Evolutionary conservation across 441 rosid species (phyloP).

Genomic region (Breynia disticha): DNA sequence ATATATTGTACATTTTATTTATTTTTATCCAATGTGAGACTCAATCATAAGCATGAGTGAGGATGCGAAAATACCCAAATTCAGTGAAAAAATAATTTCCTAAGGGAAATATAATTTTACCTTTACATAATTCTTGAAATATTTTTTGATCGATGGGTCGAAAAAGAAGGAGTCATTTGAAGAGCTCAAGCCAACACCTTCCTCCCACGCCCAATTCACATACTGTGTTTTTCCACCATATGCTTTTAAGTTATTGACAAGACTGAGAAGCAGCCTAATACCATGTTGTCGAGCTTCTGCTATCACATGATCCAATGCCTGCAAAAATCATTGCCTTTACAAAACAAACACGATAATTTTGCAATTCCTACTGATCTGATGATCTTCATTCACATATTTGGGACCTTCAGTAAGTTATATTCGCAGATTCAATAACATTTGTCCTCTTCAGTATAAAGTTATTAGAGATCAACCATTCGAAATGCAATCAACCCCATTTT

Average conservation of each 20-base stretch:
- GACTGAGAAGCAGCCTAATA: conserved; percentile 68
- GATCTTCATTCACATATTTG: too few relatives aligned
- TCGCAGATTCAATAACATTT: background rate
- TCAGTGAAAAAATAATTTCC: too few relatives aligned
- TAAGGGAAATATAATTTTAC: conserved; percentile 19
- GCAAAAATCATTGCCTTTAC: conserved; percentile 18
- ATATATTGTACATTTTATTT: too few relatives aligned
- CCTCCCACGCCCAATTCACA: conserved; percentile 94
- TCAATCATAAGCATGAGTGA: too few relatives aligned
- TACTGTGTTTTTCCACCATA: conserved; percentile 94
- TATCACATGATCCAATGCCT: conserved; percentile 90
- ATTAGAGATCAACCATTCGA: background rate
- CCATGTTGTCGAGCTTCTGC: conserved; percentile 68
- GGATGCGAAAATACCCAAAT: too few relatives aligned
- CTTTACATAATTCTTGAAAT: conserved; percentile 70
- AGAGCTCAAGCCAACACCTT: conserved; percentile 82
- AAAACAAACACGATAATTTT: background rate
- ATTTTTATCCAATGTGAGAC: too few relatives aligned
- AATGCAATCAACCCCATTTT: background rate
- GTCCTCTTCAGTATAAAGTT: background rate
- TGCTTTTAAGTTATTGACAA: conserved; percentile 75
- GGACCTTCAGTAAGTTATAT: background rate
- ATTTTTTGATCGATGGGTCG: conserved; percentile 80
- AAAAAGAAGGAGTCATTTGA: conserved; percentile 93
- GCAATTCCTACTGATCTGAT: background rate